Evolutionary conservation across 805 yeast genomes (phyloP), one percentile per base, ranked within the genome.

Genomic region (Metschnikowia santaceciliae): DNA sequence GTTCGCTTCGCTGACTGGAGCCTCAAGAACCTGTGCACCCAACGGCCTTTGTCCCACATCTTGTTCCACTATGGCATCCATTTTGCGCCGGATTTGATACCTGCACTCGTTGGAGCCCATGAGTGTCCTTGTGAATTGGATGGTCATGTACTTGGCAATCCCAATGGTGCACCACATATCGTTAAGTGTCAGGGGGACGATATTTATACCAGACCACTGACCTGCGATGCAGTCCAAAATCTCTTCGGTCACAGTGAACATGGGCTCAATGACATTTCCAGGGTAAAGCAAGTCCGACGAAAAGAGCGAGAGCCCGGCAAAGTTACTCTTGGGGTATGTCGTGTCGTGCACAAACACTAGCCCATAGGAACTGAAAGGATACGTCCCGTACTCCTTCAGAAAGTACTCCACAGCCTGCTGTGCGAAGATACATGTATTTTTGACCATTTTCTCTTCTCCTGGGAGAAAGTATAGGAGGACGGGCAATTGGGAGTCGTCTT

Each of bases 201-300:
- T 89, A 64, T 88, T 89, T 34, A 94, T 84, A 15, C 97, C 97
- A 0, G 95, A 81, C 96, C 97, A 94, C 65, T 94, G 99, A 4
- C 82, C 79, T 0, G 98, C 86, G 19, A 94, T 67, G 0, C 88
- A 83, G 50, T 82, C 79, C 0, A 92, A 76, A 3, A 94, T 65
- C 0, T 72, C 64, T 53, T 88, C 90, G 0, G 96, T 88, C 2
- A 82, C 78, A 0, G 79, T 61, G 58, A 86, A 84, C 49, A 89
- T 74, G 1, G 95, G 92, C 56, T 94, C 99, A 32, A 94, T 83
- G 10, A 82, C 70, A 33, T 81, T 80, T 0, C 92, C 76, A 0
- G 91, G 83, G 60, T 89, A 92, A 10, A 94, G 66, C 8, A 90
- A 63, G 20, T 76, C 72, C 23, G 85, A 84, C 54, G 77, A 77